Evolutionary conservation across 139 green algal genomes (phyloP), one percentile per base, ranked within the genome.

Genomic region (Desmodesmus armatus): DNA sequence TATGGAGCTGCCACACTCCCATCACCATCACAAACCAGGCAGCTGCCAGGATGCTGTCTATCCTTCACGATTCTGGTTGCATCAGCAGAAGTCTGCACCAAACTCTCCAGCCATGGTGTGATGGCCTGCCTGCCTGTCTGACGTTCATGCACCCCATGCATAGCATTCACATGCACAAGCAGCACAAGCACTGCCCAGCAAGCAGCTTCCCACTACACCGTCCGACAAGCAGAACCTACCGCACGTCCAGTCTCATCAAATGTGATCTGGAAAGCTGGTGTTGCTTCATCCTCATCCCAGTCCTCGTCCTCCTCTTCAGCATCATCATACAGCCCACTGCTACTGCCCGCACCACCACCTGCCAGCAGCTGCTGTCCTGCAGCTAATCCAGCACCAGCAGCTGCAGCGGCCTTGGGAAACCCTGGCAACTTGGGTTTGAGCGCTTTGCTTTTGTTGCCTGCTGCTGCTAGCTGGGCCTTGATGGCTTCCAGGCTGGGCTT

Each of bases 371-470:
- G 66, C 43, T 58, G 25, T 2, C 29, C 65, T 47, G 79, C 41
- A 15, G 35, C 37, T 40, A 49, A n/a, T 2, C 69, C 70, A 29
- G 80, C 80, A 43, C 49, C 63, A 53, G 41, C 60, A 35, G 53
- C 78, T 21, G 78, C 78, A 31, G 55, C 44, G 29, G 27, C 78
- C 21, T 5, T 39, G 1, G 31, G 55, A 51, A 77, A 84, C 29
- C 62, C 78, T 35, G 78, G 78, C 5, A 84, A 41, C 63, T 76
- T 84, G 13, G 76, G 55, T 37, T 72, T 71, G 37, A 44, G 41
- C 31, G 67, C 67, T 3, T 37, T 44, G 66, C 66, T 13, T n/a
- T 71, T 40, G 53, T 37, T 65, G 33, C 37, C 76, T 72, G 76
- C 55, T 82, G 76, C 69, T n/a, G n/a, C n/a, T n/a, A n/a, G n/a